These are phyloP conservation scores for Calonectria fujianensis DNA, from an alignment of 2,329 filamentous ascomycete species.

Conservation along the genomic window DNA sequence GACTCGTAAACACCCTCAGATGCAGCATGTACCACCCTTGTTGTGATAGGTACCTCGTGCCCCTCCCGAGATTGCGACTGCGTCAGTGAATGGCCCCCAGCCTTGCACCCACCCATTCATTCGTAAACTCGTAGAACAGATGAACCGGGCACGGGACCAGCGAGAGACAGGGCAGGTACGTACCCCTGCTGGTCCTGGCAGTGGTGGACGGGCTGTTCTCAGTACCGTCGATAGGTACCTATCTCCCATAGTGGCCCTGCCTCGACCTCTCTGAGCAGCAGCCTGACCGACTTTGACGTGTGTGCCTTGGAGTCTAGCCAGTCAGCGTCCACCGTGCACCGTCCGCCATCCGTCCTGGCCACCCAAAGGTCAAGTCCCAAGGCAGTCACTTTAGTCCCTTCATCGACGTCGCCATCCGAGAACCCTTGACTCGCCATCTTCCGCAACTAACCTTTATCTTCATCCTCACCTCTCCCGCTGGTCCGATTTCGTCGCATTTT, in stretches of 20 bases:
- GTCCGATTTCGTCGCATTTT: constrained; percentile 22
- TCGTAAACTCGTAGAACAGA: constrained; percentile 28
- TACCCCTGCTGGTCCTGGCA: constrained; percentile 25
- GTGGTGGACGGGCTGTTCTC: not conserved
- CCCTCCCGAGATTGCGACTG: constrained; percentile 37
- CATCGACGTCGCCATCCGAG: constrained; percentile 41
- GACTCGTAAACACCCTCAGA: constrained; percentile 3
- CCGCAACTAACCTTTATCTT: constrained; percentile 32
- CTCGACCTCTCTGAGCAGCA: constrained; percentile 31
- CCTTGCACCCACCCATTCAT: constrained; percentile 25
- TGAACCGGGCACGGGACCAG: constrained; percentile 36
- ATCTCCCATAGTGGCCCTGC: constrained; percentile 11
- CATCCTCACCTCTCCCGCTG: constrained; percentile 19
- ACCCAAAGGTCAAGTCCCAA: constrained; percentile 45
- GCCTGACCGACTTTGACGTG: constrained; percentile 48
- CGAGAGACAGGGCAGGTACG: constrained; percentile 25
- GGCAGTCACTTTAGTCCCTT: constrained; percentile 46
- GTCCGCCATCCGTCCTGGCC: constrained; percentile 41
- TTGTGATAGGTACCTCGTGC: constrained; percentile 20
- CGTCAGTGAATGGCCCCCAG: constrained; percentile 37
- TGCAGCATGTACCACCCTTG: constrained; percentile 27
- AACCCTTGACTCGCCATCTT: constrained; percentile 41
- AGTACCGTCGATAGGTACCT: constrained; percentile 6
- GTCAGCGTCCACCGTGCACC: constrained; percentile 43
- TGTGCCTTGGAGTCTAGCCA: constrained; percentile 49